Evolutionary conservation across 2,329 filamentous ascomycete species (phyloP).

Genomic region (Neopestalotiopsis sp.): DNA sequence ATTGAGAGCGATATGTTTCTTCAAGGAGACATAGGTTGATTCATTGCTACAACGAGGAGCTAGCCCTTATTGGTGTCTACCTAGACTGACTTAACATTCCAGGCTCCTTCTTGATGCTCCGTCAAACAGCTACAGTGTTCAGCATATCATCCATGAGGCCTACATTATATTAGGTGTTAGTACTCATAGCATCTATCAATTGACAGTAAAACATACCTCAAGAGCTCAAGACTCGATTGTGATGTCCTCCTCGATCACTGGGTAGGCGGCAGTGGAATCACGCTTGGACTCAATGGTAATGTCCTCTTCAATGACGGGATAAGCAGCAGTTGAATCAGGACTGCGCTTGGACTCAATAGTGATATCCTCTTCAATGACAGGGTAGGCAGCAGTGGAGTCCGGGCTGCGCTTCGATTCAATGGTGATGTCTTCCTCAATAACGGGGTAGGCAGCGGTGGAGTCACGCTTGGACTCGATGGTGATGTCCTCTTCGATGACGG

Average conservation of each 20-base stretch:
- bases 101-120: neutral
- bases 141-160: neutral
- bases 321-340: neutral
- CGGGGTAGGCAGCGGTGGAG: neutral
- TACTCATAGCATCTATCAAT: neutral
- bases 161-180: neutral
- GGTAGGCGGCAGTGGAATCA: neutral
- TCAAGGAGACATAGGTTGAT: neutral
- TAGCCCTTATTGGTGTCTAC: neutral
- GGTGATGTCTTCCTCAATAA: neutral
- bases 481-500: neutral
- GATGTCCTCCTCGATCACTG: neutral
- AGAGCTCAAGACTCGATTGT: neutral
- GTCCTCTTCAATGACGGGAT: neutral
- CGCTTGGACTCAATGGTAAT: no score
- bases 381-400: neutral
- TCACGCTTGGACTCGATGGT: neutral
- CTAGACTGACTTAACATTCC: neutral
- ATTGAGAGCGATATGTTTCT: neutral
- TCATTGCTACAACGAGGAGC: neutral
- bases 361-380: neutral
- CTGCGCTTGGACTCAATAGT: neutral
- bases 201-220: neutral
- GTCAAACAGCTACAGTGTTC: neutral
- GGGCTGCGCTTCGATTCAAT: neutral